Base-by-base conservation (phyloP, 1,284 basidiomycete genomes). In the Dichomitus squalens region DNA sequence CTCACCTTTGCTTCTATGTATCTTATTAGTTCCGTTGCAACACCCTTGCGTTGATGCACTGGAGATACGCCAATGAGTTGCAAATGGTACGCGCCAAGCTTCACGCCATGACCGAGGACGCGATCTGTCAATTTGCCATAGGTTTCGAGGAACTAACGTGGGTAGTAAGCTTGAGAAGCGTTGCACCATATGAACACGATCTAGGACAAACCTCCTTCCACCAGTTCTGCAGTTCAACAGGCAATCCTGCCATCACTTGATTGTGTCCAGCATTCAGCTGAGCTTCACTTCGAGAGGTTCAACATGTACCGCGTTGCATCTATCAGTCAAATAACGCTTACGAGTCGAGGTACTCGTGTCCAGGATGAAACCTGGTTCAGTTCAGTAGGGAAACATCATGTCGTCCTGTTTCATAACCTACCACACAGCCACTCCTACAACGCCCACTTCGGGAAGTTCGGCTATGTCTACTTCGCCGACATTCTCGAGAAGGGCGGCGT, bases 11-110 rank as follows among this genome's bases (percentile, higher is more conserved):
- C 52, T 36, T 64, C 65, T 0, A 49, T 60, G 18, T 48, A 54
- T 3, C 38, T 23, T 9, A 63, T 55, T 6, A 68, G 58, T 0
- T 60, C 46, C 4, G 33, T 52, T 0, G 56, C 65, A 2, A 59
- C 54, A 20, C 66, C 66, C 29, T 59, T 62, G 27, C 36, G 35
- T 46, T 64, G 65, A 33, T 64, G 57, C 2, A 53, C 55, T 2
- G 64, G 66, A 7, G 41, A n/a, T 1, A 60, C 56, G 3, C 65
- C 66, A 25, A 68, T 57, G 20, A 64, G 33, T 41, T 68, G 66
- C 20, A 64, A 49, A 41, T 68, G 65, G n/a, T 64, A 66, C n/a
- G 44, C 38, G 7, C 53, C 62, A 7, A 62, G 56, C 49, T 68
- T 68, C 4, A 63, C 58, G 0, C 64, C 64, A 1, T 55, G 38